A percentile compares a stretch with the other conserved stretches of the same genome.
These are phyloP conservation scores for Fagopyrum tataricum DNA, from an alignment of 148 eudicot species.

Conservation along the genomic window DNA sequence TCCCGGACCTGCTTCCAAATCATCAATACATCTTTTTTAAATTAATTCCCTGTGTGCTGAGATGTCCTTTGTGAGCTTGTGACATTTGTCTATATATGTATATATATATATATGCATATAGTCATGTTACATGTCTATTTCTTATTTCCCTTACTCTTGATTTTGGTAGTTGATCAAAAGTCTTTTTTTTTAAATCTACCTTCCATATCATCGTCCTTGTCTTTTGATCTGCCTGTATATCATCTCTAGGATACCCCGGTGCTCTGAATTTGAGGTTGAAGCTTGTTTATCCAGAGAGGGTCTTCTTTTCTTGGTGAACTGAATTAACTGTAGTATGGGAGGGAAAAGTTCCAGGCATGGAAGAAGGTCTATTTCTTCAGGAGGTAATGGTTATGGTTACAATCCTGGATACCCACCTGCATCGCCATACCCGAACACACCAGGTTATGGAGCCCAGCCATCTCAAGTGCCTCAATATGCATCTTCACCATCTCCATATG, in stretches of 20 bases:
- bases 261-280: background rate
- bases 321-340: slow-evolving; percentile 13
- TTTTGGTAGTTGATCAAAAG: slow-evolving; percentile 6
- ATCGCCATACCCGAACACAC: background rate
- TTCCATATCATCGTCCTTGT: background rate
- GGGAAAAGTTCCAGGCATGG: slow-evolving; percentile 17
- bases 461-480: slow-evolving; percentile 13
- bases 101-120: background rate
- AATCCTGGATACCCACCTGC: slow-evolving; percentile 16
- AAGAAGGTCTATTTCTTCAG: slow-evolving; percentile 10
- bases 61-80: background rate
- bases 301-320: background rate
- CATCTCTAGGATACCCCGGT: background rate
- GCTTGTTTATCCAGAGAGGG: background rate
- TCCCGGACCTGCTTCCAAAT: background rate
- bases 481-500: slow-evolving; percentile 14
- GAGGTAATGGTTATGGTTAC: slow-evolving; percentile 2
- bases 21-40: background rate
- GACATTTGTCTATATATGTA: background rate
- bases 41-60: background rate
- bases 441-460: background rate
- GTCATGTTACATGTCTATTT: background rate
- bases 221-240: background rate
- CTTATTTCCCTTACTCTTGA: background rate
- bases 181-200: background rate